Conservation (phyloP, 352 stramenopile species). For the Phytophthora sansomeana region DNA sequence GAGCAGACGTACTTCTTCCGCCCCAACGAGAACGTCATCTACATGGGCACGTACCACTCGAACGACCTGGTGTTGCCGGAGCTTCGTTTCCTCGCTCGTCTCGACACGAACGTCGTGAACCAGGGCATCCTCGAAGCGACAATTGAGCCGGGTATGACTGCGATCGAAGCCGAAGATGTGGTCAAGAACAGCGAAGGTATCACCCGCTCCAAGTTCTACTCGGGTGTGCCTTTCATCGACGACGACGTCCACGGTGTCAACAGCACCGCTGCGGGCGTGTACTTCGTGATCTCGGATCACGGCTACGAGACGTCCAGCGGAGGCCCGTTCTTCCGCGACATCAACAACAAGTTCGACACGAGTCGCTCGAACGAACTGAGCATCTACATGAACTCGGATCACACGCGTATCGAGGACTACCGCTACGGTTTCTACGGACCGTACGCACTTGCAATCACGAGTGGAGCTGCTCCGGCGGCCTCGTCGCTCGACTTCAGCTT, state of each 20-base stretch:
- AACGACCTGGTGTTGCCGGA: constrained; percentile 41
- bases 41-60: constrained; percentile 65
- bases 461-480: constrained; percentile 32
- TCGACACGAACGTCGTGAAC: constrained; percentile 47
- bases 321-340: constrained; percentile 63
- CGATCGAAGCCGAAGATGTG: constrained; percentile 56
- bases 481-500: constrained; percentile 47
- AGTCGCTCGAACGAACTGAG: constrained; percentile 49
- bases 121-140: constrained; percentile 44
- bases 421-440: constrained; percentile 63
- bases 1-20: constrained; percentile 45
- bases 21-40: constrained; percentile 58
- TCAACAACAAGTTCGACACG: constrained; percentile 61
- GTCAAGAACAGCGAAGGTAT: constrained; percentile 35
- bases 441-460: constrained; percentile 54
- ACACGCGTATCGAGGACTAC: constrained; percentile 63
- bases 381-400: constrained; percentile 74
- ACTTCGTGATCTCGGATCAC: constrained; percentile 58
- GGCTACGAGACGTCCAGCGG: constrained; percentile 56
- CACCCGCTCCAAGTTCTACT: constrained; percentile 59
- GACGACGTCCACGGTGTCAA: constrained; percentile 52
- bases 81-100: constrained; percentile 55
- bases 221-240: constrained; percentile 43
- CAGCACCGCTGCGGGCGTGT: constrained; percentile 46
- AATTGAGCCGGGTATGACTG: constrained; percentile 40